A percentile compares a stretch with the other conserved stretches of the same genome.
Conservation (phyloP, 78 protist species). For the Diacronema lutheri region DNA sequence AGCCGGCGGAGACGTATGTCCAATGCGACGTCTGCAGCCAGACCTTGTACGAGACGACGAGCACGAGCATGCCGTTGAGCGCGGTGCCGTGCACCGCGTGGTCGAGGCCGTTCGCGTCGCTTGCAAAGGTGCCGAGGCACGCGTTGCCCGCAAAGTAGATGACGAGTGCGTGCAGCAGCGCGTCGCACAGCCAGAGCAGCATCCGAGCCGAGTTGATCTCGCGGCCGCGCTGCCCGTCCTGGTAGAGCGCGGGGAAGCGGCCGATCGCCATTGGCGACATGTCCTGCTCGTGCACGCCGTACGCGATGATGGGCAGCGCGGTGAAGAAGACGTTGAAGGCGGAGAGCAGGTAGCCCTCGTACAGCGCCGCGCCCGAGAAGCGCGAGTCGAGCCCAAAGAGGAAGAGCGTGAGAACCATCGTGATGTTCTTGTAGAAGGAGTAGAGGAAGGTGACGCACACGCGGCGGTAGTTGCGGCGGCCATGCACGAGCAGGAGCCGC, state of each 20-base stretch:
- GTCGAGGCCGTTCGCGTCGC: background rate
- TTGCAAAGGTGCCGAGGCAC: background rate
- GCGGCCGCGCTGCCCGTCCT: background rate
- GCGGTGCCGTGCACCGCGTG: no score
- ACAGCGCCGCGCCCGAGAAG: conserved; percentile 51
- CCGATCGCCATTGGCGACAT: background rate
- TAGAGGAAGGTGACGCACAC: conserved; percentile 26
- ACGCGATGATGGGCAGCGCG: background rate
- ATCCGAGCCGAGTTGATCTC: conserved; percentile 34
- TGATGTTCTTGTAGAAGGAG: conserved; percentile 74
- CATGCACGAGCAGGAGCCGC: conserved; percentile 71
- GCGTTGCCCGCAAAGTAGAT: background rate
- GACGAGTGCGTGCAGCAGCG: background rate
- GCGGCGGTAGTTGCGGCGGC: conserved; percentile 62
- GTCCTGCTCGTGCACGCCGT: conserved; percentile 40
- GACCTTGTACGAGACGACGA: no score
- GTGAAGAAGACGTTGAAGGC: conserved; percentile 23
- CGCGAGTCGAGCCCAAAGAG: background rate
- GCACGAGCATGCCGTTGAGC: no score
- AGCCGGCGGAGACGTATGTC: background rate
- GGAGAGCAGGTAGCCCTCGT: background rate
- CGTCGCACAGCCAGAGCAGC: background rate
- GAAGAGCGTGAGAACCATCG: background rate
- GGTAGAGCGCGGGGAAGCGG: conserved; percentile 22
- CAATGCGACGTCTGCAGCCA: no score